Percentiles rank a stretch among this genome's conserved stretches.
These are phyloP conservation scores for sunflower (Helianthus annuus) DNA, from an alignment of 129 eudicot species.

Conservation along the genomic window HanXRQr2.0-SUNRISE NC_035447.2:115190385-115190884, in stretches of 20 bases:
- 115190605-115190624: slow-evolving; percentile 14
- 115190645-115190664: slow-evolving; percentile 86
- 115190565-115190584: slow-evolving; percentile 1
- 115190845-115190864: background rate
- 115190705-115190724: background rate
- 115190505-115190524: slow-evolving; percentile 91
- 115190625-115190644: slow-evolving; percentile 67
- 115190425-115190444: slow-evolving; percentile 87
- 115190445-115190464: slow-evolving; percentile 85
- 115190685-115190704: slow-evolving; percentile 62
- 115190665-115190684: slow-evolving; percentile 86
- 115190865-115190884: background rate
- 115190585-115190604: slow-evolving; percentile 7
- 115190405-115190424: slow-evolving; percentile 28
- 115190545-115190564: background rate
- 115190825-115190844: background rate
- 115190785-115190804: background rate
- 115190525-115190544: slow-evolving; percentile 45
- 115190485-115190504: slow-evolving; percentile 88
- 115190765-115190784: slow-evolving; percentile 6
- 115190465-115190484: slow-evolving; percentile 85
- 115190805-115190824: slow-evolving; percentile 11
- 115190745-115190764: background rate
- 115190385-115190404: background rate
- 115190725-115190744: background rate